Percentiles rank a stretch among this genome's conserved stretches.
These are phyloP conservation scores for Aleurites moluccanus DNA, from an alignment of 441 rosid species.

Conservation along the genomic window DNA sequence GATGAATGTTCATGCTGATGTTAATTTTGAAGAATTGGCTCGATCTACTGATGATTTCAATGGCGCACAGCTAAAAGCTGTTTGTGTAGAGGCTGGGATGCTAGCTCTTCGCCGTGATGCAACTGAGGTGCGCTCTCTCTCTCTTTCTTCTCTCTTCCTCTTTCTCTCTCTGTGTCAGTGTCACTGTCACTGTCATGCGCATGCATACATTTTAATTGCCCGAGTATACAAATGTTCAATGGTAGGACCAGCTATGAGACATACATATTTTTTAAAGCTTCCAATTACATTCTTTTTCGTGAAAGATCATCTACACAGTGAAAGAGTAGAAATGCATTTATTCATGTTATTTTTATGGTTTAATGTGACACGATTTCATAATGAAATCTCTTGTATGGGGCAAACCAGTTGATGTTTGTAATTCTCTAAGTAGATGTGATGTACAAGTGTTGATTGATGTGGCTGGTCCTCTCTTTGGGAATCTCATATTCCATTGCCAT, in stretches of 20 bases:
- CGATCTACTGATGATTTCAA: slow-evolving; percentile 96
- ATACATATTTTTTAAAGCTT: neutral
- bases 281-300: neutral
- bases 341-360: neutral
- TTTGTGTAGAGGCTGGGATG: slow-evolving; percentile 99
- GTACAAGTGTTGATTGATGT: slow-evolving; percentile 31
- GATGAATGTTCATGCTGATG: slow-evolving; percentile 95
- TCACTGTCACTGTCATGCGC: neutral
- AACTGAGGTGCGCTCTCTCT: slow-evolving; percentile 67
- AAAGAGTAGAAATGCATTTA: neutral
- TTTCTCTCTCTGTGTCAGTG: slow-evolving; percentile 13
- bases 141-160: no score
- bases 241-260: neutral
- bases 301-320: neutral
- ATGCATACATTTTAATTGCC: neutral
- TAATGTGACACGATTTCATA: neutral
- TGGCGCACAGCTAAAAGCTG: slow-evolving; percentile 97
- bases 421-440: slow-evolving; percentile 36
- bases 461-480: slow-evolving; percentile 31
- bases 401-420: slow-evolving; percentile 30
- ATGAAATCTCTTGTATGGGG: slow-evolving; percentile 21
- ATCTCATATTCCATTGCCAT: slow-evolving; percentile 57
- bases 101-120: slow-evolving; percentile 97
- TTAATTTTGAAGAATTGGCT: slow-evolving; percentile 96
- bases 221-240: no score